Evolutionary conservation across 225 moss, liverwort and hornwort genomes (phyloP).

Genomic region (Thuidium tamariscinum): DNA sequence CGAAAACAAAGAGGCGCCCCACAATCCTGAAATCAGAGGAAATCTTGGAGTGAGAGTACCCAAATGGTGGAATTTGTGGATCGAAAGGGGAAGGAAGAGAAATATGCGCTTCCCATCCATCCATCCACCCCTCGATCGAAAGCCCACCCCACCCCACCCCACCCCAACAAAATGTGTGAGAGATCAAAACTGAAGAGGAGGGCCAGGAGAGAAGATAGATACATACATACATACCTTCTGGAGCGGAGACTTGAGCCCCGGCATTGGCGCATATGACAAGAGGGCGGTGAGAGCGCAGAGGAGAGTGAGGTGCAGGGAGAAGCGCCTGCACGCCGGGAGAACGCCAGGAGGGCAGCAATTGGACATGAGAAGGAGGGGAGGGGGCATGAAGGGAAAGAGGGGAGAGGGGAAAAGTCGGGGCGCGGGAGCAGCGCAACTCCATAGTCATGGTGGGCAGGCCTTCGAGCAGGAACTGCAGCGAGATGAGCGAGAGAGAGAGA

Average conservation of each 20-base stretch:
- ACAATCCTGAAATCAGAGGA: no score
- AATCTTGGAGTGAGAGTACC: neutral
- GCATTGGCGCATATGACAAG: conserved; percentile 1
- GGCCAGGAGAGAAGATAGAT: neutral
- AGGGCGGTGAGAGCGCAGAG: neutral
- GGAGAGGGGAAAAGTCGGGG: neutral
- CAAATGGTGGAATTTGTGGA: neutral
- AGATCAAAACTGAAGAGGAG: neutral
- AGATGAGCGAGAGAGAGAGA: neutral
- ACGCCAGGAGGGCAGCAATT: neutral
- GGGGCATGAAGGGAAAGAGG: no score
- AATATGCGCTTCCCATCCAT: neutral
- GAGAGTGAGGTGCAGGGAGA: neutral
- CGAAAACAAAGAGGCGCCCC: neutral
- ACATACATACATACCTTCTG: conserved; percentile 1
- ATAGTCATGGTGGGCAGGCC: neutral
- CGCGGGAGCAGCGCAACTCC: neutral
- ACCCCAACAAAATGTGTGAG: neutral
- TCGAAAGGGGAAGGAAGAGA: neutral
- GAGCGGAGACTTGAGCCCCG: conserved; percentile 13
- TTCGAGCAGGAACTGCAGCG: neutral
- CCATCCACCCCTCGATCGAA: neutral
- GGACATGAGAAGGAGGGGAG: neutral
- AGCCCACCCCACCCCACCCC: neutral
- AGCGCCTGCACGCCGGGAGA: conserved; percentile 2